Evolutionary conservation across 768 basidiomycete genomes (phyloP).

Genomic region (Tephrocybe sp.): DNA sequence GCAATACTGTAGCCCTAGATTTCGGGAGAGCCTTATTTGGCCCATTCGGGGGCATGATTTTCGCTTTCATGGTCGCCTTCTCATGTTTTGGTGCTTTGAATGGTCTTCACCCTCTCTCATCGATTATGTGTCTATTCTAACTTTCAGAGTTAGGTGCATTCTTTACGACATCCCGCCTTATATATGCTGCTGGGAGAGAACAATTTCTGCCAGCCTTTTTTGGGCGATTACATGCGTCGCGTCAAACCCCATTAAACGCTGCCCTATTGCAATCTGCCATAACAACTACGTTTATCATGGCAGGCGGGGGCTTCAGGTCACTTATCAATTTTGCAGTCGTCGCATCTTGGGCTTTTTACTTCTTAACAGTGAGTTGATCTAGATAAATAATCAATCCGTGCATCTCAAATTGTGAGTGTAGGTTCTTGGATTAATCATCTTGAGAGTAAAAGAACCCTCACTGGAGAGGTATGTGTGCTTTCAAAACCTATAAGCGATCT

Average conservation of each 20-base stretch:
- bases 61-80: constrained; percentile 89
- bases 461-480: constrained; percentile 55
- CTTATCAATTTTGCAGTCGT: constrained; percentile 89
- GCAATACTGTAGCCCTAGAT: constrained; percentile 88
- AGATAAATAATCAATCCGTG: neutral
- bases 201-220: constrained; percentile 85
- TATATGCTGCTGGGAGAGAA: constrained; percentile 88
- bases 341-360: constrained; percentile 85
- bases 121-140: constrained; percentile 1
- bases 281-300: constrained; percentile 73
- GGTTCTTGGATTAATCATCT: constrained; percentile 86
- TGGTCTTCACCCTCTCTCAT: constrained; percentile 37
- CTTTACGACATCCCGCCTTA: constrained; percentile 78
- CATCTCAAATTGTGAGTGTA: constrained; percentile 20
- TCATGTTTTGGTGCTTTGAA: constrained; percentile 96
- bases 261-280: constrained; percentile 74
- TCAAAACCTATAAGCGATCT: neutral
- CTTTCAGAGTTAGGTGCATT: constrained; percentile 46
- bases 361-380: constrained; percentile 63
- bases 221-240: constrained; percentile 66
- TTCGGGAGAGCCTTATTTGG: constrained; percentile 89
- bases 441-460: constrained; percentile 88
- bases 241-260: constrained; percentile 88
- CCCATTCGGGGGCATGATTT: constrained; percentile 78
- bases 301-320: constrained; percentile 88